These are phyloP conservation scores for Neocatenulostroma microsporum DNA, from an alignment of 2,329 filamentous ascomycete genomes.

Conservation along the genomic window DNA sequence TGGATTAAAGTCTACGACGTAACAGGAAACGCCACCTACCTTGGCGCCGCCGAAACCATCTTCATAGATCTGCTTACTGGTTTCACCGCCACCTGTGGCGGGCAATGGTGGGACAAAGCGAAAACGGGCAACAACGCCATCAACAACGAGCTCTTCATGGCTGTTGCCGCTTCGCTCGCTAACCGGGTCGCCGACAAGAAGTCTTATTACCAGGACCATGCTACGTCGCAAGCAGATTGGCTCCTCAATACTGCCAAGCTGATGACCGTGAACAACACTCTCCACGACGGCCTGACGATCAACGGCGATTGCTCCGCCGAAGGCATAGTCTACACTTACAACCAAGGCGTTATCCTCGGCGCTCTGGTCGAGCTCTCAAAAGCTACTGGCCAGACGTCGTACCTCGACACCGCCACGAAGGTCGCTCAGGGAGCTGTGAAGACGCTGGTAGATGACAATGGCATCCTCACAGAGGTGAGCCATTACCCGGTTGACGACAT, in stretches of 20 bases:
- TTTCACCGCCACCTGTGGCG: slow-evolving; percentile 35
- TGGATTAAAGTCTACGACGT: slow-evolving; percentile 48
- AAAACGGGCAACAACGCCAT: slow-evolving; percentile 44
- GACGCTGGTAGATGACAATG: slow-evolving; percentile 29
- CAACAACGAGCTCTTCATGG: slow-evolving; percentile 49
- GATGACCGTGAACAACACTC: slow-evolving; percentile 40
- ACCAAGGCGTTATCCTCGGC: slow-evolving; percentile 55
- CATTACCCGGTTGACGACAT: slow-evolving; percentile 19
- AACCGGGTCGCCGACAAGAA: slow-evolving; percentile 38
- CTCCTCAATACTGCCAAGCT: slow-evolving; percentile 42
- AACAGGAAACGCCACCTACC: slow-evolving; percentile 37
- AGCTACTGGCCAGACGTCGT: slow-evolving; percentile 29
- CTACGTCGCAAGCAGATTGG: slow-evolving; percentile 44
- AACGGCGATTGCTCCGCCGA: slow-evolving; percentile 36
- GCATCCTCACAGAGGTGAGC: slow-evolving; percentile 31
- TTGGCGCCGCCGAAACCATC: slow-evolving; percentile 40
- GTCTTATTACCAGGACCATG: slow-evolving; percentile 38
- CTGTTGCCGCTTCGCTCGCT: slow-evolving; percentile 46
- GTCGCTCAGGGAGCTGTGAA: slow-evolving; percentile 34
- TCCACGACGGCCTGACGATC: slow-evolving; percentile 46
- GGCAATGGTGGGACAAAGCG: slow-evolving; percentile 36
- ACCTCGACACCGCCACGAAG: slow-evolving; percentile 26
- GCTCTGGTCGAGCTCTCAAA: slow-evolving; percentile 47
- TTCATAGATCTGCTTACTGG: slow-evolving; percentile 38
- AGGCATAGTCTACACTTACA: slow-evolving; percentile 44